phyloP scores from a whole-genome alignment of 305 asterid species.

The Fraxinus angustifolia region DNA sequence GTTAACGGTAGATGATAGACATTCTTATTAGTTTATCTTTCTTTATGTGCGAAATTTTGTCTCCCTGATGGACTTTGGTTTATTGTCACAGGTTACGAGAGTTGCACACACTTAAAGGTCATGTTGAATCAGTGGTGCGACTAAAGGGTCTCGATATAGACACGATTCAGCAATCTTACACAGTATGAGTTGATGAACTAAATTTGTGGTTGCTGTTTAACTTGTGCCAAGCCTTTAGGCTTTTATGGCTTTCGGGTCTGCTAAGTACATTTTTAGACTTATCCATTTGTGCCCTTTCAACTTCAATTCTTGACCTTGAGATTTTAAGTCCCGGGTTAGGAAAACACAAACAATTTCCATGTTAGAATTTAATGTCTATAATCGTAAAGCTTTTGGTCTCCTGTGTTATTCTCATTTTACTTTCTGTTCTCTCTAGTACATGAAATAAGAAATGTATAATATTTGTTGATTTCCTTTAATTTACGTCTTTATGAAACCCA shows the following conservation, averaged over 20 bases:
- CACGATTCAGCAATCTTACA: conserved; percentile 89
- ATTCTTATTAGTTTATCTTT: background rate
- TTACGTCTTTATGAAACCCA: background rate
- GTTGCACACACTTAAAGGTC: conserved; percentile 86
- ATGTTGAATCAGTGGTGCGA: conserved; percentile 94
- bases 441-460: conserved; percentile 18
- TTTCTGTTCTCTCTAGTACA: conserved; percentile 10
- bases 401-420: conserved; percentile 1
- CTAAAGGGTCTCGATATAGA: conserved; percentile 94
- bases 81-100: conserved; percentile 58
- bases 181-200: conserved; percentile 51
- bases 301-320: conserved; percentile 8
- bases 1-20: background rate
- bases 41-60: background rate
- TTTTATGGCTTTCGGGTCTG: conserved; percentile 7
- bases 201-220: conserved; percentile 16
- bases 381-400: conserved; percentile 16
- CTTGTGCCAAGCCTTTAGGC: conserved; percentile 8
- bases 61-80: background rate
- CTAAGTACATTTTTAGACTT: conserved; percentile 23
- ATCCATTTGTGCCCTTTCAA: conserved; percentile 5
- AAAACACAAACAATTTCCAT: conserved; percentile 17
- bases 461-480: background rate
- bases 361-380: conserved; percentile 30
- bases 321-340: conserved; percentile 24